Percentiles rank a stretch among this genome's conserved stretches.
Conservation (phyloP, 2,329 filamentous ascomycete genomes). For the Alternaria brassicicola region DNA sequence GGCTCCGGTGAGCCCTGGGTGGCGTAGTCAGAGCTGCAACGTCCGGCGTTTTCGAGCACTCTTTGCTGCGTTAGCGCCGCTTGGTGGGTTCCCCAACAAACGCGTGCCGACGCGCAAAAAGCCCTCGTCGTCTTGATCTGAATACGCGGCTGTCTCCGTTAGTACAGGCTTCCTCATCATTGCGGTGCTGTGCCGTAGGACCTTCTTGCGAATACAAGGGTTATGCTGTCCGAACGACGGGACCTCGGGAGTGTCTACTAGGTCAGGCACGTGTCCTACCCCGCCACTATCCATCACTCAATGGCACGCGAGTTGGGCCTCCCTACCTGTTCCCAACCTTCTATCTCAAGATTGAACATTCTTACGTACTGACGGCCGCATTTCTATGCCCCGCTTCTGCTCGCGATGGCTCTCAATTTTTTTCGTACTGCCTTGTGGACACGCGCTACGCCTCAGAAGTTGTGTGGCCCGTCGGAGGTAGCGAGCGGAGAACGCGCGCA, state of each 20-base stretch:
- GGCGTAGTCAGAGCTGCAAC: conserved; percentile 21
- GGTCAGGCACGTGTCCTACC: background rate
- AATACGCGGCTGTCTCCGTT: background rate
- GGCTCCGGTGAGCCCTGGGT: conserved; percentile 9
- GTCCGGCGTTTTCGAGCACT: conserved; percentile 17
- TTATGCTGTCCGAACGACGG: background rate
- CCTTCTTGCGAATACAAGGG: background rate
- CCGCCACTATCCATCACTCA: background rate
- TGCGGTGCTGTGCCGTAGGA: background rate
- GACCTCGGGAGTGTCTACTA: background rate
- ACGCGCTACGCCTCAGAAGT: conserved; percentile 4
- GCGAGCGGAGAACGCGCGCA: conserved; percentile 4
- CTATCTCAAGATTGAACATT: background rate
- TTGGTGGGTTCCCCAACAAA: conserved; percentile 23
- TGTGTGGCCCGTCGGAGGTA: conserved; percentile 1
- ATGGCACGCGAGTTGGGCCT: background rate
- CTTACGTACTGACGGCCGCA: background rate
- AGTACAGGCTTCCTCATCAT: background rate
- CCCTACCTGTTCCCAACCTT: background rate
- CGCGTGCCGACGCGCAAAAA: conserved; percentile 20
- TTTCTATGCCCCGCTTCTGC: background rate
- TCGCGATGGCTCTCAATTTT: background rate
- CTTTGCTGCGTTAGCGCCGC: conserved; percentile 14
- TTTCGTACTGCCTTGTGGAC: background rate
- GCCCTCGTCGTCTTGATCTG: conserved; percentile 1